phyloP scores from a whole-genome alignment of 2,329 filamentous ascomycete genomes.

The Pseudocercospora pini-densiflorae region DNA sequence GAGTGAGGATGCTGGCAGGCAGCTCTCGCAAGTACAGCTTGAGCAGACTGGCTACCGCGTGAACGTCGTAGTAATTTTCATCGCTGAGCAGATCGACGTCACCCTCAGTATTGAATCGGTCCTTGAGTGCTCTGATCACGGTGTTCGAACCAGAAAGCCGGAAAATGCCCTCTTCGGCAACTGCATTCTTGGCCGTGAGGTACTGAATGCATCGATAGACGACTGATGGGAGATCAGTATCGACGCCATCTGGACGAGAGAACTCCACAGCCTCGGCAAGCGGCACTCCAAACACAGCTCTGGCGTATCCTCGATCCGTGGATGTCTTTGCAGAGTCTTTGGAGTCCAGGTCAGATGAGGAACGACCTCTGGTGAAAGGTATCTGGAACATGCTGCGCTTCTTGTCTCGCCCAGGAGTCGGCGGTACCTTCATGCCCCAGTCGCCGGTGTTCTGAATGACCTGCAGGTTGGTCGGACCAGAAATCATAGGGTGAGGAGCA shows the following conservation, averaged over 20 bases:
- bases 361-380: slow-evolving; percentile 64
- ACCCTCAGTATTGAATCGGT: slow-evolving; percentile 91
- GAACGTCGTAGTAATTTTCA: slow-evolving; percentile 89
- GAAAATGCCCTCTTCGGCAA: slow-evolving; percentile 92
- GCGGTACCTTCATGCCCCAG: slow-evolving; percentile 77
- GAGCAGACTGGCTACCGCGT: slow-evolving; percentile 90
- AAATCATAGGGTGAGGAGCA: slow-evolving; percentile 62
- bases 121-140: slow-evolving; percentile 86
- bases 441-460: slow-evolving; percentile 80
- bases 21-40: slow-evolving; percentile 94
- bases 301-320: slow-evolving; percentile 32
- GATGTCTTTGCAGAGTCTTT: slow-evolving; percentile 32
- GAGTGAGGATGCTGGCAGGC: slow-evolving; percentile 86
- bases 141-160: slow-evolving; percentile 95
- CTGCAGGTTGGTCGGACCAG: slow-evolving; percentile 80
- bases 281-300: slow-evolving; percentile 79
- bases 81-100: slow-evolving; percentile 83
- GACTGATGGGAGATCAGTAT: slow-evolving; percentile 82
- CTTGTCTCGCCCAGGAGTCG: slow-evolving; percentile 69
- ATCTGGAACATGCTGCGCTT: slow-evolving; percentile 69
- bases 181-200: slow-evolving; percentile 78
- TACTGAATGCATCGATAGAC: slow-evolving; percentile 97
- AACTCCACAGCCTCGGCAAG: slow-evolving; percentile 84
- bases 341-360: slow-evolving; percentile 67
- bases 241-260: slow-evolving; percentile 73